Evolutionary conservation across 2,329 filamentous ascomycete genomes (phyloP).

Genomic region (Colletotrichum melonis): DNA sequence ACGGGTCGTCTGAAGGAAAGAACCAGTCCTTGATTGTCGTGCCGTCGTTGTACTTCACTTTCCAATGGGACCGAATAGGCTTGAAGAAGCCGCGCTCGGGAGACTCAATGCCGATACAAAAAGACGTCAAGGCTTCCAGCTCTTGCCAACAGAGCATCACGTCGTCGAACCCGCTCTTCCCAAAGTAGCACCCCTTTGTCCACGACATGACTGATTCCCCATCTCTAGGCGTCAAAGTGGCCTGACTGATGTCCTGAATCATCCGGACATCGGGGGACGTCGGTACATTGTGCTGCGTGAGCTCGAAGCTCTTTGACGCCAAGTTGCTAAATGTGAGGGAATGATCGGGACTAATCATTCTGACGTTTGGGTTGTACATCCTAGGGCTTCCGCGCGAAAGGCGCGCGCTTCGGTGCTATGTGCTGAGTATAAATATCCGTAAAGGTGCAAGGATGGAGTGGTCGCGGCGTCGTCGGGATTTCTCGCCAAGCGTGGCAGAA

Average conservation of each 20-base stretch:
- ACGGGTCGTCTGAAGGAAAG: slow-evolving; percentile 9
- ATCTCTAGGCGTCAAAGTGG: background rate
- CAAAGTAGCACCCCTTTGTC: slow-evolving; percentile 30
- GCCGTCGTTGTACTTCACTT: slow-evolving; percentile 30
- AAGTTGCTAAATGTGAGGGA: slow-evolving; percentile 19
- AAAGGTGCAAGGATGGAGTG: too few species aligned
- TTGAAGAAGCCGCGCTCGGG: slow-evolving; percentile 28
- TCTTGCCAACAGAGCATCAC: slow-evolving; percentile 28
- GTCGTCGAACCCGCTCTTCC: slow-evolving; percentile 22
- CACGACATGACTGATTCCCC: slow-evolving; percentile 12
- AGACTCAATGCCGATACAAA: slow-evolving; percentile 29
- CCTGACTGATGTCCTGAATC: background rate
- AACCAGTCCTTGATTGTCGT: slow-evolving; percentile 5
- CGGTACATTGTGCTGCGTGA: background rate
- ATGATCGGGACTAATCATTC: slow-evolving; percentile 22
- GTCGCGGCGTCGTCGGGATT: background rate
- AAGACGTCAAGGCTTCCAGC: slow-evolving; percentile 26
- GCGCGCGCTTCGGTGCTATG: background rate
- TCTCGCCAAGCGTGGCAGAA: background rate
- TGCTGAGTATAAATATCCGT: background rate
- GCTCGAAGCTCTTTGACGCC: slow-evolving; percentile 22
- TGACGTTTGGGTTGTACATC: background rate
- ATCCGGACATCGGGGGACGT: slow-evolving; percentile 13
- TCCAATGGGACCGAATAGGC: slow-evolving; percentile 25
- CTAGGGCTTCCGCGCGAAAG: too few species aligned